Conservation (phyloP, 2,329 filamentous ascomycete species). For the Colletotrichum sp. region DNA sequence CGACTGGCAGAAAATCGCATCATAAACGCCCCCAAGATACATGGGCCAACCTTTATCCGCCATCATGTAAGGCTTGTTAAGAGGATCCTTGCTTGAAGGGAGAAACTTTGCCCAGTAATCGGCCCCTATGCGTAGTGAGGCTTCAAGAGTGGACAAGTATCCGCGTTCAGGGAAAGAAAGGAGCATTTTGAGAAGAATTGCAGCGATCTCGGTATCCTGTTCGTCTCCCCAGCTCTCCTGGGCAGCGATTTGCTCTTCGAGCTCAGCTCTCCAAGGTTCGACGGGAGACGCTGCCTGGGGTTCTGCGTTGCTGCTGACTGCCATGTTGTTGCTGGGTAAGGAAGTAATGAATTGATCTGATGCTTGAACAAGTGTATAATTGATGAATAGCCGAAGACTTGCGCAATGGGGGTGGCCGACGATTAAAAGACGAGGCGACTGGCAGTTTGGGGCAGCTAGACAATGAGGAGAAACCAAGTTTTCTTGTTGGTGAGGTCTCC, state of each 20-base stretch:
- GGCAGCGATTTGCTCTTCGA: not conserved
- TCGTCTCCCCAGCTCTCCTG: not conserved
- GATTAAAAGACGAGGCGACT: too few species aligned
- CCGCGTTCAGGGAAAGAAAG: not conserved
- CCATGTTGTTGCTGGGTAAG: too few species aligned
- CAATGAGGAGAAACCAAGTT: too few species aligned
- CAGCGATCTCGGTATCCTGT: not conserved
- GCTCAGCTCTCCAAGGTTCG: not conserved
- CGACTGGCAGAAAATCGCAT: not conserved
- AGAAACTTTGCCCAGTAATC: not conserved
- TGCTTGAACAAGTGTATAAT: too few species aligned
- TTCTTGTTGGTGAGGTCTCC: too few species aligned
- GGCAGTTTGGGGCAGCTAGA: too few species aligned
- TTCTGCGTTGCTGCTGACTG: too few species aligned
- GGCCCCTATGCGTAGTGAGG: not conserved
- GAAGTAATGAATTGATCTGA: too few species aligned
- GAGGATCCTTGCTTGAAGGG: not conserved
- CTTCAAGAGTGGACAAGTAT: not conserved
- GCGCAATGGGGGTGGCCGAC: too few species aligned
- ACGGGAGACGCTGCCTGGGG: too few species aligned
- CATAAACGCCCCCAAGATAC: not conserved
- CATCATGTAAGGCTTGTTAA: not conserved
- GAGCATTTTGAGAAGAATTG: not conserved
- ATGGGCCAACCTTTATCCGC: not conserved
- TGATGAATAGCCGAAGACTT: too few species aligned